Evolutionary conservation across 129 eudicot genomes (phyloP), one percentile per base, ranked within the genome.

Genomic region (Chrysanthemum lavandulifolium): DNA sequence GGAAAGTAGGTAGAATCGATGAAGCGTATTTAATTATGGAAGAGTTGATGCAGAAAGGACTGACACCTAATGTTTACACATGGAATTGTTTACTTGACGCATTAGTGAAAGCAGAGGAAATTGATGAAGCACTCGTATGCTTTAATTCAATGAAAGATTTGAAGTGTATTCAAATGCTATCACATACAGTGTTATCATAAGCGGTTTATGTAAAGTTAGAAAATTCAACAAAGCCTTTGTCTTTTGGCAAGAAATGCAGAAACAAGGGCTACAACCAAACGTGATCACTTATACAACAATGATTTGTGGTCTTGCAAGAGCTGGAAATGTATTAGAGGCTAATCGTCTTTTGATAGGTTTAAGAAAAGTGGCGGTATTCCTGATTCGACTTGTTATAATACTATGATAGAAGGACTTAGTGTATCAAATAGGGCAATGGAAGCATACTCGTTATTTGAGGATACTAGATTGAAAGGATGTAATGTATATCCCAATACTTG

Each of bases 21-120:
- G 99, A 94, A 86, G 99, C 99, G 2, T 94, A 94, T 75, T 78
- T 94, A 23, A 86, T 94, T 0, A 84, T 94, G 86, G 99, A 94
- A 75, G 99, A 94, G 74, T 76, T 90, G 78, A 94, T 90, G 96
- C 97, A 94, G 65, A 88, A 80, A 18, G 91, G 88, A 18, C 75
- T 94, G 52, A 86, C 78, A 2, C 88, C 98, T 14, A 94, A 94
- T 65, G 74, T 83, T 13, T 89, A 87, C 84, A 88, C 99, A 19
- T 94, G 99, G 99, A 94, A 94, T 79, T 90, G 96, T 72, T 78
- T 94, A 72, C 97, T 94, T 6, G 90, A 94, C 78, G 99, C 93
- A 0, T 75, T 94, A 74, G 88, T 88, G 65, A 94, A 90, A 79
- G 89, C 99, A 12, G 97, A 88, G 78, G 99, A 94, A 76, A 73